phyloP scores from a whole-genome alignment of 257 asterid species.

The Solanum dulcamara region DNA sequence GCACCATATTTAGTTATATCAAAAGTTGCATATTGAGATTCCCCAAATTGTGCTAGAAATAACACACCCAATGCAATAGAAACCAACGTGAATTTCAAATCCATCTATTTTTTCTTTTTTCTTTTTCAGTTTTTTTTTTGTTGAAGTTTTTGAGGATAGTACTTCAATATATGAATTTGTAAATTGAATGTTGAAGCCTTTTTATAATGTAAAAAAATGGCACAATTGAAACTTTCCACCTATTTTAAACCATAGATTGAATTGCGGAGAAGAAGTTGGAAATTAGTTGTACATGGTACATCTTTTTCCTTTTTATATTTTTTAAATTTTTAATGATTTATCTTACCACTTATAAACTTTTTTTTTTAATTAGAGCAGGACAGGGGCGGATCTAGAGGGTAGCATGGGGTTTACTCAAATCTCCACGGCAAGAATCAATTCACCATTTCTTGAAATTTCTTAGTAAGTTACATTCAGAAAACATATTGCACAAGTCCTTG shows the following conservation, averaged over 20 bases:
- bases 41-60: background rate
- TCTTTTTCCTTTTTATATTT: accelerated
- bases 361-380: background rate
- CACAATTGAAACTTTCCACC: background rate
- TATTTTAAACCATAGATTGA: background rate
- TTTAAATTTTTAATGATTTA: background rate
- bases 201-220: background rate
- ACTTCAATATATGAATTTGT: background rate
- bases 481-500: background rate
- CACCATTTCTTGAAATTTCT: background rate
- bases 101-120: background rate
- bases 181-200: background rate
- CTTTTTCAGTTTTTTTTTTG: too few relatives aligned
- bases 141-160: background rate
- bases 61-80: background rate
- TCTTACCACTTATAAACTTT: background rate
- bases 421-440: too few relatives aligned
- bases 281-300: background rate
- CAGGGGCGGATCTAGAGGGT: background rate
- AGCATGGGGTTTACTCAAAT: background rate
- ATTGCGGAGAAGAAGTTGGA: background rate
- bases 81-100: background rate
- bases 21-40: background rate
- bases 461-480: background rate
- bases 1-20: constrained; percentile 5